Evolutionary conservation across 2,329 filamentous ascomycete species (phyloP), one percentile per base, ranked within the genome.

Genomic region (Diplodia scrobiculata): DNA sequence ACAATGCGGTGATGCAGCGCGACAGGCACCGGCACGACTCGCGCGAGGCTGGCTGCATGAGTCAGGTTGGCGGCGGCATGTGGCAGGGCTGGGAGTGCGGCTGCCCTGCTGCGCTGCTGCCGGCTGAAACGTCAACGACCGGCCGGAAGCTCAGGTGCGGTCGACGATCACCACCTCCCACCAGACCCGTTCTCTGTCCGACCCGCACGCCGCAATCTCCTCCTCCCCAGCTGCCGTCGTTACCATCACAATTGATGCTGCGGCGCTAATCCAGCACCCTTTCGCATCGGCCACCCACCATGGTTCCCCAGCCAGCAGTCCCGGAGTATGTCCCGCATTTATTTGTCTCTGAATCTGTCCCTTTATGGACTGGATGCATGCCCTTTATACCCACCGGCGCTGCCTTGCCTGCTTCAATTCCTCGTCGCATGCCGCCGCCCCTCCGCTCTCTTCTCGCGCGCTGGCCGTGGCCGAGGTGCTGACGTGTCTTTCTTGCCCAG

Each of bases 401-500:
- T 25, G 36, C 21, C 21, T n/a, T 66, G 4, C 14, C 17, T 11
- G 34, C 19, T 45, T n/a, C 52, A 54, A 34, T 64, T 45, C n/a
- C 25, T 25, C 27, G 21, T 54, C 48, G 29, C 25, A 32, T 45
- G 14, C 45, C 58, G 7, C 11, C 34, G n/a, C 19, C 19, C n/a
- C 19, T 17, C 34, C 5, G 11, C 29, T 25, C n/a, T 50, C 11
- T 36, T 32, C 38, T 32, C 38, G 10, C 3, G 21, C 10, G n/a
- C 29, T 25, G 21, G 36, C 45, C 41, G 19, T 25, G n/a, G 27
- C n/a, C 32, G 25, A 50, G 14, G n/a, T 65, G 65, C 65, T 66
- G 65, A 66, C 65, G 55, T 63, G 55, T 66, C 55, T 62, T 47
- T 68, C 36, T 29, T 50, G 29, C 45, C 45, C 69, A 98, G 95